phyloP scores from a whole-genome alignment of 768 basidiomycete genomes.

The Lactarius pseudohatsudake region DNA sequence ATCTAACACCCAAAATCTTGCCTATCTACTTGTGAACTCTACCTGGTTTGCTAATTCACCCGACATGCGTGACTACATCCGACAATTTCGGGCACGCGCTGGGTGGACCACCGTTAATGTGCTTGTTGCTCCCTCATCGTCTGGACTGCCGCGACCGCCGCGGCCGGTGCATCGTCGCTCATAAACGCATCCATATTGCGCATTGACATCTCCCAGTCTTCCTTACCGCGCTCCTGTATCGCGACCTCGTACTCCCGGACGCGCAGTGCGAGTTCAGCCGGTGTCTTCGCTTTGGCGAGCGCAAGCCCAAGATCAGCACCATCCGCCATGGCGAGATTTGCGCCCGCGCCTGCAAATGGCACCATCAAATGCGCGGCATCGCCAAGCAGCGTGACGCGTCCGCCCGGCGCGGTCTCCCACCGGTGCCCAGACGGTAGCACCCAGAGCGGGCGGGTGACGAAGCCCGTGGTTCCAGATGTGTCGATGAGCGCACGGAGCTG shows the following conservation, averaged over 20 bases:
- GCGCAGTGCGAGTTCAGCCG: conserved; percentile 7
- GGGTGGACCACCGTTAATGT: too few relatives aligned
- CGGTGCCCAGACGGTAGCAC: conserved; percentile 21
- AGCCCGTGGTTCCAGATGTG: conserved; percentile 13
- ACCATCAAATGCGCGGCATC: conserved; percentile 43
- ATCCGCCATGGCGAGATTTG: conserved; percentile 39
- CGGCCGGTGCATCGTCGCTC: conserved; percentile 16
- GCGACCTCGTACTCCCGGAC: conserved; percentile 18
- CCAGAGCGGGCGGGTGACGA: conserved; percentile 27
- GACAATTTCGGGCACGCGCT: background rate
- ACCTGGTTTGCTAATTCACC: background rate
- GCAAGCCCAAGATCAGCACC: conserved; percentile 28
- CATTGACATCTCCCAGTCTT: conserved; percentile 10
- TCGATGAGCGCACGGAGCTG: conserved; percentile 25
- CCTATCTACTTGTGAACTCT: background rate
- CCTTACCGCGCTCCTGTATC: conserved; percentile 13
- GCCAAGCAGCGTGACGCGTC: conserved; percentile 33
- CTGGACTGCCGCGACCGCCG: conserved; percentile 8
- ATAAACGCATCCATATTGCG: conserved; percentile 19
- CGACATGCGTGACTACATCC: background rate
- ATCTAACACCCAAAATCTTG: background rate
- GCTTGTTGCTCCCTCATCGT: background rate
- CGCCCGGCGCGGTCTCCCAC: conserved; percentile 25
- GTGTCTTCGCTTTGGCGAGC: conserved; percentile 16
- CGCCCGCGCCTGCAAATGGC: conserved; percentile 41